Evolutionary conservation across 2,329 filamentous ascomycete species (phyloP).

Genomic region (Thelonectria olida): DNA sequence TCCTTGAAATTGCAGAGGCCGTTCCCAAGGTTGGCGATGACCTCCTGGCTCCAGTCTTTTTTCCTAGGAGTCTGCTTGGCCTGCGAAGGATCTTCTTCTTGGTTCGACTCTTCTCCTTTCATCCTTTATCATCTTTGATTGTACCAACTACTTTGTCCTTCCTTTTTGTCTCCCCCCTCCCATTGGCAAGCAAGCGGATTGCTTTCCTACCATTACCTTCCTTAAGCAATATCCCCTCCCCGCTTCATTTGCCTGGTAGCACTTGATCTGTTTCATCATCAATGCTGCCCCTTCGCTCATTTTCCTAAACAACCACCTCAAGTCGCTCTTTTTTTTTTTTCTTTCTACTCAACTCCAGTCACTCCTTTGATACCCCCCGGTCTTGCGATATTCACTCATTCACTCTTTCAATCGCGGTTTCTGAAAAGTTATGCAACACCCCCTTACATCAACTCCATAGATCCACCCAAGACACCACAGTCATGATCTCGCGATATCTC

Average conservation of each 20-base stretch:
- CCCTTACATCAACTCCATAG: background rate
- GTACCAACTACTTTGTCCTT: background rate
- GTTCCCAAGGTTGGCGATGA: slow-evolving; percentile 33
- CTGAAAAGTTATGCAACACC: slow-evolving; percentile 5
- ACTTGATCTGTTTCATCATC: background rate
- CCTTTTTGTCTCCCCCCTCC: slow-evolving; percentile 13
- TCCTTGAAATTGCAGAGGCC: slow-evolving; percentile 23
- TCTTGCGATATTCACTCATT: slow-evolving; percentile 2
- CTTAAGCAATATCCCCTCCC: background rate
- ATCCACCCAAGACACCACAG: background rate
- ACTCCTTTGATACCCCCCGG: slow-evolving; percentile 3
- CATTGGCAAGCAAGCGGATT: background rate
- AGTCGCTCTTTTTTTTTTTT: slow-evolving; percentile 18
- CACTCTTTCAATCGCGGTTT: background rate
- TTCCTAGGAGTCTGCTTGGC: no score
- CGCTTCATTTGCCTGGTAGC: background rate
- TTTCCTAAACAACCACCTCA: slow-evolving; percentile 21
- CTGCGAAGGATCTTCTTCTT: slow-evolving; percentile 20
- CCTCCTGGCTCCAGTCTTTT: slow-evolving; percentile 30
- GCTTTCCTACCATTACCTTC: background rate
- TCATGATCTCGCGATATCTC: slow-evolving; percentile 42
- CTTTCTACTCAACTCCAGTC: no score
- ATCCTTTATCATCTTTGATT: background rate
- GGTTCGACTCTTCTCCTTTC: slow-evolving; percentile 4
- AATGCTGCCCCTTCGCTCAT: slow-evolving; percentile 11